Base-by-base conservation (phyloP, 208 protist species). In the Leishmania mexicana region DNA sequence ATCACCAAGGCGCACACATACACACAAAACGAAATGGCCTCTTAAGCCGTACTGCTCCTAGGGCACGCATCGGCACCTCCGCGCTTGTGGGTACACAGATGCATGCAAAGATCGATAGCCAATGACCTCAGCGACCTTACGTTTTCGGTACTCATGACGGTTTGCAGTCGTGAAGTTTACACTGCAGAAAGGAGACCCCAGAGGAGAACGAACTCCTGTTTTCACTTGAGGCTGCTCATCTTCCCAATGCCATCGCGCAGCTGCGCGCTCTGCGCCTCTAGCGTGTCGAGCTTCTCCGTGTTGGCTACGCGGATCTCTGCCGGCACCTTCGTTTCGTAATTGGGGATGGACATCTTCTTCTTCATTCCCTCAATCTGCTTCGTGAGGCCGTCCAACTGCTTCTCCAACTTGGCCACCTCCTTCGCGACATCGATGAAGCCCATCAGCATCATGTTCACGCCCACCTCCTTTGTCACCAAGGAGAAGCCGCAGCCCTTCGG, bases 291-390 rank as follows among this genome's bases (percentile, higher is more conserved):
- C 88, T 98, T 98, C 75, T 95, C 93, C 21, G 83, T 89, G 86
- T 99, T 97, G n/a, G 87, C 85, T 10, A 62, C 75, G 38, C 91
- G 94, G 15, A 98, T 87, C 47, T 97, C 92, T 68, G 78, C 84
- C 28, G 96, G 97, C 17, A 98, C 96, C 85, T 98, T 98, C 19
- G 86, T 91, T 67, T 96, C 87, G 85, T 99, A 99, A 82, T 95
- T 95, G 28, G 94, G 88, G 60, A 93, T 93, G 11, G 85, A 90
- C 88, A 98, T 98, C 85, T 97, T 97, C 84, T 97, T 97, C 75
- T 93, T 81, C 42, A 95, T 79, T 49, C 89, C 91, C 67, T 97
- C 93, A 62, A 97, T 90, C 80, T 93, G 88, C 88, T 98, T 98
- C 58, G 87, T 62, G 8, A 98, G 84, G 47, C 82, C 89, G 2